Percentiles rank a stretch among this genome's conserved stretches.
Conservation (phyloP, 2,329 filamentous ascomycete species). For the Torrubiella hemipterigena region DNA sequence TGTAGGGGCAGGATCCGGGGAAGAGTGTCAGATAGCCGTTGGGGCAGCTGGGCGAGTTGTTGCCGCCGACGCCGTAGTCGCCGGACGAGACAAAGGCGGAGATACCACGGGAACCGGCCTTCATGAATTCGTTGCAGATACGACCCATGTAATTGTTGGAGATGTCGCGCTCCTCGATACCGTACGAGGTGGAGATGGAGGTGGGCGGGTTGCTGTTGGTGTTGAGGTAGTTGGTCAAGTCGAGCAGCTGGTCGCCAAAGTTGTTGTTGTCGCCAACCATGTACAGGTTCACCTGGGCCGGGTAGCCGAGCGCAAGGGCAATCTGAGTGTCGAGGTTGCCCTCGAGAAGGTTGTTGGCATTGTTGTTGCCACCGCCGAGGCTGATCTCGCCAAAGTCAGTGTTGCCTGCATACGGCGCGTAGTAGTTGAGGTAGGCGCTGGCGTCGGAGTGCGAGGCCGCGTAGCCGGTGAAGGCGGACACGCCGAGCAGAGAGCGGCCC, state of each 20-base stretch:
- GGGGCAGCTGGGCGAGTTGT: conserved; percentile 9
- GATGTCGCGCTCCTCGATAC: conserved; percentile 34
- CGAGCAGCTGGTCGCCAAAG: conserved; percentile 4
- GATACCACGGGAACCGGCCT: conserved; percentile 38
- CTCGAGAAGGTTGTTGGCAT: conserved; percentile 5
- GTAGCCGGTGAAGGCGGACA: neutral
- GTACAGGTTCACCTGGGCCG: conserved; percentile 8
- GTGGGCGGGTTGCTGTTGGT: conserved; percentile 5
- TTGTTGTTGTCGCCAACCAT: conserved; percentile 1
- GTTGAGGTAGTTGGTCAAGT: conserved; percentile 4
- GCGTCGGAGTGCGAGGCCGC: neutral
- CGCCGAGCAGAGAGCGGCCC: neutral
- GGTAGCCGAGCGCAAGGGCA: conserved; percentile 4
- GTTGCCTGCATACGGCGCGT: neutral
- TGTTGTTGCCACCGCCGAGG: conserved; percentile 5
- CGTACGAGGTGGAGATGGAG: conserved; percentile 43
- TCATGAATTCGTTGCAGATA: conserved; percentile 45
- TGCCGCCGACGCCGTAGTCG: conserved; percentile 12
- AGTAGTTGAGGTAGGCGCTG: neutral
- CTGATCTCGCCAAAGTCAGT: conserved; percentile 6
- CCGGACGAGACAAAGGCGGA: conserved; percentile 33
- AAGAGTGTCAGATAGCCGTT: conserved; percentile 21
- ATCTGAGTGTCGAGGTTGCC: conserved; percentile 10
- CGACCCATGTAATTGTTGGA: conserved; percentile 16
- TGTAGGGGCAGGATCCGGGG: conserved; percentile 28